Evolutionary conservation across 331 rosid genomes (phyloP), one percentile per base, ranked within the genome.

Genomic region (Pyrus hybrid): DNA sequence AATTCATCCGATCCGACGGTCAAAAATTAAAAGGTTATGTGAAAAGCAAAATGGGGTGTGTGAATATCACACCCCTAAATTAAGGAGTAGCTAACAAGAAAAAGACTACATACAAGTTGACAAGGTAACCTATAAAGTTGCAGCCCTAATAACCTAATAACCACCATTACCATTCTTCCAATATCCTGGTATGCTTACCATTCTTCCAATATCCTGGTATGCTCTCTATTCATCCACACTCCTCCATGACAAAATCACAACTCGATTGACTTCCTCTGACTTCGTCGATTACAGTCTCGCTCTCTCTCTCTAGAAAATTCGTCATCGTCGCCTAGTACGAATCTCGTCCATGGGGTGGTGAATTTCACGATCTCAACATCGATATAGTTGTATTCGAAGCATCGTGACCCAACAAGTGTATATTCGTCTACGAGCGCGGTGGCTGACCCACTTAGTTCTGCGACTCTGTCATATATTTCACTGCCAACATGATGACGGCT

Each of bases 381-480:
- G 89, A 85, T 1, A 85, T 93, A 3, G 86, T 86, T 16, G 92
- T 88, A 13, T 91, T 91, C 66, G 56, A 73, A 13, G 84, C 75
- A 2, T 83, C 87, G 1, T 53, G 77, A 3, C 91, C 91, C 5
- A 62, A 10, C n/a, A 49, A 68, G 21, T 88, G 96, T 0, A 17
- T 82, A 0, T 54, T 74, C 5, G 74, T 87, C 76, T 76, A 85
- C 29, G 76, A 84, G 21, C 83, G 69, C 49, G 98, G 98, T 3
- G 96, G 98, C n/a, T 93, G 98, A 96, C 98, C 98, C 20, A 82
- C 98, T 5, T 93, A 96, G 97, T 90, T 79, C 8, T 84, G 85
- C 6, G 96, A 91, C 61, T 69, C 87, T 0, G 82, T 80, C 1
- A 18, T 93, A 18, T 93, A 83, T 93, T 90, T 32, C 98, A 93